phyloP scores from a whole-genome alignment of 192 early-diverging fungal species.

The Dissophora ornata region DNA sequence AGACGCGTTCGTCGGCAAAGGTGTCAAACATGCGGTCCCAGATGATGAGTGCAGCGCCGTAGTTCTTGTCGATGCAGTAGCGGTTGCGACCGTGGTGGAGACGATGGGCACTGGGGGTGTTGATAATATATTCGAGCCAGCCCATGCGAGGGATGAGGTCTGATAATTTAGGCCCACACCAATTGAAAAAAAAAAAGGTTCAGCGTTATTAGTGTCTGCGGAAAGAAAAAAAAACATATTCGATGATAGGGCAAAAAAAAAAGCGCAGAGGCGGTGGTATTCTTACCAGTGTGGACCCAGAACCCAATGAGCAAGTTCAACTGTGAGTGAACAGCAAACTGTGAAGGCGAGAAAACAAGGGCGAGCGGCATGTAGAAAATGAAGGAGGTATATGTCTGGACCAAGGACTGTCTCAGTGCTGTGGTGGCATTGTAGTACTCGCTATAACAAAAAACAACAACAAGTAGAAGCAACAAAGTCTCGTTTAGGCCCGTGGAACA shows the following conservation, averaged over 20 bases:
- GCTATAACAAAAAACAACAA: conserved; percentile 8
- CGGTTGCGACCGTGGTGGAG: conserved; percentile 73
- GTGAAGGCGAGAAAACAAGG: conserved; percentile 62
- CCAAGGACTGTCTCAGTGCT: conserved; percentile 63
- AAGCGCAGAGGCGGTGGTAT: background rate
- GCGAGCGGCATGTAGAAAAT: conserved; percentile 66
- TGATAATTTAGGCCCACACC: no score
- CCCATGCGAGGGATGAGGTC: conserved; percentile 65
- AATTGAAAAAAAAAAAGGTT: no score
- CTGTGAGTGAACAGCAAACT: conserved; percentile 65
- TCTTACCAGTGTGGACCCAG: conserved; percentile 55
- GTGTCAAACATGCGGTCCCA: conserved; percentile 74
- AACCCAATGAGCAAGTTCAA: conserved; percentile 66
- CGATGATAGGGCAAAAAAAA: background rate
- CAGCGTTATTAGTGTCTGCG: no score
- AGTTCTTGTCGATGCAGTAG: conserved; percentile 75
- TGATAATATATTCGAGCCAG: conserved; percentile 69
- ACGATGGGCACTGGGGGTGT: conserved; percentile 70
- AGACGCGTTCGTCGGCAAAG: conserved; percentile 59
- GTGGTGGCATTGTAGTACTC: conserved; percentile 71
- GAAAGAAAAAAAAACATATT: conserved; percentile 38
- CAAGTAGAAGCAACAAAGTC: no score
- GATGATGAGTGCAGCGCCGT: conserved; percentile 70
- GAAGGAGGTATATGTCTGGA: conserved; percentile 64
- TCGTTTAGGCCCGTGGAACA: no score